Evolutionary conservation across 2,329 filamentous ascomycete genomes (phyloP).

Genomic region (Aspergillus sp.): DNA sequence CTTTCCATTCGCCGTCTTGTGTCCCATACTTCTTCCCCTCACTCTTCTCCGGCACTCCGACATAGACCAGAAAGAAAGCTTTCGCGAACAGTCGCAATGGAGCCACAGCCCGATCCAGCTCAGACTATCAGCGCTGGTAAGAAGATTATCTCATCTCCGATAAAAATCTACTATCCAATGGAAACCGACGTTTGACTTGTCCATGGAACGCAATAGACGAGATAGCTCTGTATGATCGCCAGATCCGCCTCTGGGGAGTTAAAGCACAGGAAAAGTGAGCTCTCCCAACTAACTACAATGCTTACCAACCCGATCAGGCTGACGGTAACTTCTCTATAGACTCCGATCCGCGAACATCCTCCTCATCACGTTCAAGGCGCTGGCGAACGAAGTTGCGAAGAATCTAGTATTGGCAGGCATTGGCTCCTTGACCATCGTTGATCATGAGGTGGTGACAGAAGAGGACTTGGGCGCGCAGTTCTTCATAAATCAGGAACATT

Average conservation of each 20-base stretch:
- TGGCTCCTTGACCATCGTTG: constrained; percentile 83
- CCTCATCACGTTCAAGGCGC: constrained; percentile 80
- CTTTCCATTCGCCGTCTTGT: background rate
- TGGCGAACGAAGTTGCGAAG: constrained; percentile 94
- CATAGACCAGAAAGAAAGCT: background rate
- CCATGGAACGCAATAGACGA: constrained; percentile 64
- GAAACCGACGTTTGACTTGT: constrained; percentile 4
- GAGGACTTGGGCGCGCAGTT: constrained; percentile 82
- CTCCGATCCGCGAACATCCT: constrained; percentile 89
- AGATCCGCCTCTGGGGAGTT: constrained; percentile 96
- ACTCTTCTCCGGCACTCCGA: background rate
- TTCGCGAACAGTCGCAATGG: constrained; percentile 9
- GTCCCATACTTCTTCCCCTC: background rate
- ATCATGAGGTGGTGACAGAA: constrained; percentile 73
- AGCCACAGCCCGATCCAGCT: constrained; percentile 11
- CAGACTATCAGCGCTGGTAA: constrained; percentile 34
- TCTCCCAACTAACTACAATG: background rate
- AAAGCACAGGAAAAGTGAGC: constrained; percentile 77
- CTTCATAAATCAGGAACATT: constrained; percentile 70
- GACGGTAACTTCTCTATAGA: constrained; percentile 44
- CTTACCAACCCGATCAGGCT: background rate
- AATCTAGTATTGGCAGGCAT: constrained; percentile 95
- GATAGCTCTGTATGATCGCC: constrained; percentile 94
- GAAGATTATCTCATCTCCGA: background rate
- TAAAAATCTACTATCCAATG: background rate